Percentiles rank a stretch among this genome's conserved stretches.
Conservation (phyloP, 345 rosid genomes). For the Crucihimalaya himalaica region DNA sequence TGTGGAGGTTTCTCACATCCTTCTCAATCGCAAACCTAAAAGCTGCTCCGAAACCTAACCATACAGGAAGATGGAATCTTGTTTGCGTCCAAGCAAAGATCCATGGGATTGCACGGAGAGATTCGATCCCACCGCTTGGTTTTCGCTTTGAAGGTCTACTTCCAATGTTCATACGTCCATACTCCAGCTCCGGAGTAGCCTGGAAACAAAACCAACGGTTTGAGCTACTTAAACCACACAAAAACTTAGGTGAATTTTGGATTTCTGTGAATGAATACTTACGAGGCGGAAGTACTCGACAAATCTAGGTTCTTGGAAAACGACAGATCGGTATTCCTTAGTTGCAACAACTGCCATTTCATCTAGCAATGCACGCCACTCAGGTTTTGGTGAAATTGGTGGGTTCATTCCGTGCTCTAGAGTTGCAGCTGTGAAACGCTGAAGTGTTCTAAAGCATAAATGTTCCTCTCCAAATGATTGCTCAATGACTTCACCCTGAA, state of each 20-base stretch:
- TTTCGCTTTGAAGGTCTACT: constrained; percentile 96
- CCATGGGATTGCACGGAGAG: constrained; percentile 99
- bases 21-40: constrained; percentile 69
- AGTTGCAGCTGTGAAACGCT: constrained; percentile 96
- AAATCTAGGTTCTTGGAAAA: constrained; percentile 88
- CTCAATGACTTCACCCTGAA: constrained; percentile 97
- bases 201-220: constrained; percentile 39
- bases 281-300: constrained; percentile 97
- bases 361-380: constrained; percentile 91
- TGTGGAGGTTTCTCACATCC: constrained; percentile 71
- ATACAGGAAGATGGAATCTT: constrained; percentile 95
- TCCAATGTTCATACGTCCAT: constrained; percentile 98
- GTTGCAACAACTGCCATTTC: constrained; percentile 95
- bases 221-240: neutral
- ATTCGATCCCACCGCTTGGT: constrained; percentile 95
- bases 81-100: constrained; percentile 99
- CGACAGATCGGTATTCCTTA: constrained; percentile 83
- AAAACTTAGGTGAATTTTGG: neutral
- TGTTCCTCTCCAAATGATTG: constrained; percentile 96
- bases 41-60: constrained; percentile 97
- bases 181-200: constrained; percentile 99
- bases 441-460: constrained; percentile 90
- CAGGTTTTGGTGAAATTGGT: constrained; percentile 89
- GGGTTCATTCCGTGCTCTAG: constrained; percentile 97
- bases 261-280: constrained; percentile 39